Base-by-base conservation (phyloP, 208 protist genomes). In the Tritrichomonas foetus region DNA sequence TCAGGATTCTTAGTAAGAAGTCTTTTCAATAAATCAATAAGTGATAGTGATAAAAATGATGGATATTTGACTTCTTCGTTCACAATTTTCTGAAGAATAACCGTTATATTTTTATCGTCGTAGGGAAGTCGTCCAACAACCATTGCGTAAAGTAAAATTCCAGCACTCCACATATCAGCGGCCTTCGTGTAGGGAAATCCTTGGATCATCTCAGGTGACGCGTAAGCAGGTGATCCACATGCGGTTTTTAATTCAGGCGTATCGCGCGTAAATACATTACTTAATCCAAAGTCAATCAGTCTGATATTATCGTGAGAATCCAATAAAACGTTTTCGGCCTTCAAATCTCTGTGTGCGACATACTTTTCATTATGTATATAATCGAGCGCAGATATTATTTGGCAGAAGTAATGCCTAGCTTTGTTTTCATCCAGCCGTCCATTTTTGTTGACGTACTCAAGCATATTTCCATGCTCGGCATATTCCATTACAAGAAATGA, bases 121-220 rank as follows among this genome's bases (percentile, higher is more conserved):
- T 78, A 94, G 53, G 93, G 93, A 13, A 94, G 22, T 61, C 47
- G 14, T 22, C 93, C 50, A 39, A 3, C 27, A 36, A 94, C 49
- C 57, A 94, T 50, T 13, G 80, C 33, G 55, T 75, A 94, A 36
- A 94, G n/a, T 78, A 94, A 66, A 55, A 94, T 61, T 47, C 93
- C 93, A 13, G 61, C 93, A 61, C 93, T 74, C 93, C 93, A 94
- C 33, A 94, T 72, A 27, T 94, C 93, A 3, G 80, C 93, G 41
- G 41, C 93, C 9, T 53, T 49, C 0, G 74, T 55, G 36, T 94
- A 94, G 16, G 53, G 30, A 1, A 78, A 55, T 13, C 57, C 5
- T 33, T 61, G 20, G 9, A 94, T 3, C 33, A 94, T 53, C 53
- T 94, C 93, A 22, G 93, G 93, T 41, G 93, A 50, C 8, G 80